A percentile compares a stretch with the other conserved stretches of the same genome.
Evolutionary conservation across 129 eudicot genomes (phyloP).

Genomic region (Logfia minima): DNA sequence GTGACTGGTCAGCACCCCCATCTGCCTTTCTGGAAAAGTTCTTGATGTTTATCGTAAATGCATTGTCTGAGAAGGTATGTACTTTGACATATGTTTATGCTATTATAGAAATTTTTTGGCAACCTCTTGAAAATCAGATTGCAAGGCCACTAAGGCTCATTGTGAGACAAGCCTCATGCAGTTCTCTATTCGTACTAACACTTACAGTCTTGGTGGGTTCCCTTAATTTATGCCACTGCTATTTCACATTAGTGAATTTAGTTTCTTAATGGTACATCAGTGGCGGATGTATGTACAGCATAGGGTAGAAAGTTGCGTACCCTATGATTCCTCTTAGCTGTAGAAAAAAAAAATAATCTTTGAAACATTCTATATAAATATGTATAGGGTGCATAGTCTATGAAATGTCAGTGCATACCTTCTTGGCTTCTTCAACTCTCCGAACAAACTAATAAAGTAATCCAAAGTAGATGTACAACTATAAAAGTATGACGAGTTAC

Average conservation of each 20-base stretch:
- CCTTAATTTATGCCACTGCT: not conserved
- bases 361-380: no score
- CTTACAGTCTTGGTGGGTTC: not conserved
- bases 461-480: no score
- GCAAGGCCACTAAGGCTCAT: not conserved
- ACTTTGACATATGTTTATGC: constrained; percentile 9
- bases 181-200: not conserved
- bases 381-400: no score
- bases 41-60: constrained; percentile 60
- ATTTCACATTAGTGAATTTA: not conserved
- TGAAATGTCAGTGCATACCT: no score
- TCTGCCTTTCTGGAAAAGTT: constrained; percentile 59
- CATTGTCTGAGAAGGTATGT: constrained; percentile 57
- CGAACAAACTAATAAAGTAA: no score
- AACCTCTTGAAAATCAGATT: not conserved
- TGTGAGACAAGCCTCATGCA: not conserved
- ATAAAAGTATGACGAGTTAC: no score
- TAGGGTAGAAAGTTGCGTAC: no score
- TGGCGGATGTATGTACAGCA: no score
- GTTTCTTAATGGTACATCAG: not conserved
- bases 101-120: constrained; percentile 1
- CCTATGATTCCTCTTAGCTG: no score
- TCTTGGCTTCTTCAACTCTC: no score
- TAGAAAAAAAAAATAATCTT: no score
- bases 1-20: constrained; percentile 49